phyloP scores from a whole-genome alignment of 257 asterid genomes.

The Pogostemon cablin region DNA sequence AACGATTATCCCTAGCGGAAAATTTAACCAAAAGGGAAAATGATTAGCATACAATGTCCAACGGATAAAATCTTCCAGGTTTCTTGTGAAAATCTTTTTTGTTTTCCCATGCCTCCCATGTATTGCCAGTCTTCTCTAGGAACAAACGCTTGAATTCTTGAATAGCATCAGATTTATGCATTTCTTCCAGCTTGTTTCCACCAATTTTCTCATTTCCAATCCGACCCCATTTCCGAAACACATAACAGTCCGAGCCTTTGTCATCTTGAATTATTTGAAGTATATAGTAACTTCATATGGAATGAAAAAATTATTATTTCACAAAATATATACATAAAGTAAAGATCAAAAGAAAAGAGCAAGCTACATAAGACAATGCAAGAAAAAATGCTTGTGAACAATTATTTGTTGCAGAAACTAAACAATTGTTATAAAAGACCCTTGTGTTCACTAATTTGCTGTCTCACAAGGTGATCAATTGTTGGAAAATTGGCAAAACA shows the following conservation, averaged over 20 bases:
- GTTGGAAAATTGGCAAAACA: not conserved
- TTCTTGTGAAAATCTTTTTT: conserved; percentile 70
- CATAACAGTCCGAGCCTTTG: conserved; percentile 74
- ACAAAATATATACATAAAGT: conserved; percentile 20
- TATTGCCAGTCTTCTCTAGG: conserved; percentile 89
- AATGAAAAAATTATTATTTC: conserved; percentile 24
- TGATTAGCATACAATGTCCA: conserved; percentile 72
- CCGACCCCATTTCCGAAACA: conserved; percentile 99
- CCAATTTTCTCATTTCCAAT: conserved; percentile 94
- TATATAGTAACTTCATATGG: conserved; percentile 72
- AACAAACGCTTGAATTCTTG: conserved; percentile 78
- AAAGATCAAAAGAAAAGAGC: conserved; percentile 21
- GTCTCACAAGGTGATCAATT: conserved; percentile 1
- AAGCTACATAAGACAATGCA: conserved; percentile 8
- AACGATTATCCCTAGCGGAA: conserved; percentile 16
- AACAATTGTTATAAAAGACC: not conserved
- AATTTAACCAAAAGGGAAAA: not conserved
- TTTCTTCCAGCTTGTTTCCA: conserved; percentile 66
- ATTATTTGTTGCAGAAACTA: conserved; percentile 11
- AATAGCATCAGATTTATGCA: conserved; percentile 70
- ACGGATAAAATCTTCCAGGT: conserved; percentile 88
- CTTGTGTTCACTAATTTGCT: not conserved
- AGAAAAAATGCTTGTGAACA: not conserved
- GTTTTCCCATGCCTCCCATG: conserved; percentile 87
- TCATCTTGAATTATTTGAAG: conserved; percentile 97